Conservation (phyloP, 164 flowering plant species). For the Euptelea pleiosperma region DNA sequence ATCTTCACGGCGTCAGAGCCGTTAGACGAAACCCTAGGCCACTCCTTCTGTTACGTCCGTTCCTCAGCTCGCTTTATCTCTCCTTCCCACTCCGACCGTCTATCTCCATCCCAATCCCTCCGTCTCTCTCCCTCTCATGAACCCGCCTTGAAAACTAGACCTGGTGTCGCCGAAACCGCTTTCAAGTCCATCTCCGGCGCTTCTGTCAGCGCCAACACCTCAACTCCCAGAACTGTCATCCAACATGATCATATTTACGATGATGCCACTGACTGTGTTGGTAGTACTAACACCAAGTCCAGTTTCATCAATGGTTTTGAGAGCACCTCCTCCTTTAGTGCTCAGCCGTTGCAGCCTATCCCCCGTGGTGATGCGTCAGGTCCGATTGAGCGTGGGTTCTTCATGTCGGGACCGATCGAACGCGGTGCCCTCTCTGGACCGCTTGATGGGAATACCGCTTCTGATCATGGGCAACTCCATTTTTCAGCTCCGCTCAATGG, state of each 20-base stretch:
- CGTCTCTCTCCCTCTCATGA: constrained; percentile 59
- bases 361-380: constrained; percentile 59
- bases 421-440: constrained; percentile 89
- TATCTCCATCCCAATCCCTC: constrained; percentile 65
- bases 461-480: constrained; percentile 40
- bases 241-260: constrained; percentile 43
- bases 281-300: too few relatives aligned
- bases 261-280: constrained; percentile 22
- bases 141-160: constrained; percentile 20
- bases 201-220: constrained; percentile 83
- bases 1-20: constrained; percentile 49
- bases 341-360: constrained; percentile 79
- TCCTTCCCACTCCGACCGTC: constrained; percentile 67
- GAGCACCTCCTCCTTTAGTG: constrained; percentile 72
- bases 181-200: constrained; percentile 94
- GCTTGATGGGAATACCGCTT: constrained; percentile 34
- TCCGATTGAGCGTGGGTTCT: constrained; percentile 65
- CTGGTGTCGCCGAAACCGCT: constrained; percentile 38
- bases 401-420: constrained; percentile 96
- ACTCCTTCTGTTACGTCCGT: constrained; percentile 93
- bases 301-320: constrained; percentile 68
- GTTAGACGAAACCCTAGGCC: constrained; percentile 95
- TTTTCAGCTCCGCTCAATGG: constrained; percentile 92
- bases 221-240: constrained; percentile 70
- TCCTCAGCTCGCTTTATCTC: constrained; percentile 73